Conservation (phyloP, 2,329 filamentous ascomycete species). For the Geosmithia putterillii region DNA sequence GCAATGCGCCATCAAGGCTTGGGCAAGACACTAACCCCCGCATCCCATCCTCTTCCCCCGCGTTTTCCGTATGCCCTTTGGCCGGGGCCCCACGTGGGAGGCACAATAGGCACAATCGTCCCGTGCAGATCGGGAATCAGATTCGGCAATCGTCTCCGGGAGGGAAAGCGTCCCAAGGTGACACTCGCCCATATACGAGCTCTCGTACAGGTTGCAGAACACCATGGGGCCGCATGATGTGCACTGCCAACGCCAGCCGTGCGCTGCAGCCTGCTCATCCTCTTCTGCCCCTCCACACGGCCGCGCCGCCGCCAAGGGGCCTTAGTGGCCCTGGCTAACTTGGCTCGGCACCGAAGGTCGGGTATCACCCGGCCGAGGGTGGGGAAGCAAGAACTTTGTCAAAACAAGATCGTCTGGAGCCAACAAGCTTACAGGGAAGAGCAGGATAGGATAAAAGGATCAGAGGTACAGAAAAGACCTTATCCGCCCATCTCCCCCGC, state of each 20-base stretch:
- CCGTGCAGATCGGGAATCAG: not conserved
- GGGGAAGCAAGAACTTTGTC: not conserved
- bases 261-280: too few relatives aligned
- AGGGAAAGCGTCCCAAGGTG: too few relatives aligned
- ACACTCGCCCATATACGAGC: too few relatives aligned
- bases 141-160: not conserved
- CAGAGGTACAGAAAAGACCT: not conserved
- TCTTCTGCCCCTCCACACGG: too few relatives aligned
- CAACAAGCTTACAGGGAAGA: too few relatives aligned
- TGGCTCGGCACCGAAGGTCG: not conserved
- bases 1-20: too few relatives aligned
- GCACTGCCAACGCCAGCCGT: too few relatives aligned
- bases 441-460: not conserved
- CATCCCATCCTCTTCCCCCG: not conserved
- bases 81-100: not conserved
- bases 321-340: not conserved
- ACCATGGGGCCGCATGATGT: too few relatives aligned
- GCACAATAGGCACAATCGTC: not conserved
- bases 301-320: not conserved
- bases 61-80: not conserved
- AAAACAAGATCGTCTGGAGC: too few relatives aligned
- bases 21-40: not conserved
- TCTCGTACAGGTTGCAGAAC: too few relatives aligned
- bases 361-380: not conserved
- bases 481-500: not conserved